Conservation (phyloP, 257 asterid species). For the Rauvolfia tetraphylla region DNA sequence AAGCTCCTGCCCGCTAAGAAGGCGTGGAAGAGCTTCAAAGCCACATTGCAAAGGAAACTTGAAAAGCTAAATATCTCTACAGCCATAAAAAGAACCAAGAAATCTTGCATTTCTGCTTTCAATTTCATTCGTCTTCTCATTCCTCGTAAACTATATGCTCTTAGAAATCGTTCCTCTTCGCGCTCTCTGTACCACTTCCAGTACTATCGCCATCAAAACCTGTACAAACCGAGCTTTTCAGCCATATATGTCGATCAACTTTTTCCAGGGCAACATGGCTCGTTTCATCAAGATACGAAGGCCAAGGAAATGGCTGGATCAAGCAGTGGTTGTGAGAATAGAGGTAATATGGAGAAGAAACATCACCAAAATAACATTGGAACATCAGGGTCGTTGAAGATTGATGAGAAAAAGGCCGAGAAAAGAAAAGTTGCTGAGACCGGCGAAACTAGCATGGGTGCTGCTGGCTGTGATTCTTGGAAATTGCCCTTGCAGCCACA, state of each 20-base stretch:
- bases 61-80: conserved; percentile 22
- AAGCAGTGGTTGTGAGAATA: not conserved
- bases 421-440: not conserved
- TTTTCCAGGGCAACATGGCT: conserved; percentile 19
- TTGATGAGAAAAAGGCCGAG: not conserved
- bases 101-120: conserved; percentile 11
- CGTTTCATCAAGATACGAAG: not conserved
- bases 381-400: not conserved
- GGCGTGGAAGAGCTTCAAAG: conserved; percentile 34
- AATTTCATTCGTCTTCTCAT: conserved; percentile 16
- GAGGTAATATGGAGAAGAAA: not conserved
- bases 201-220: conserved; percentile 12
- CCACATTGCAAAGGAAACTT: conserved; percentile 27
- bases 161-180: conserved; percentile 11
- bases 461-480: conserved; percentile 23
- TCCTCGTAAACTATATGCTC: conserved; percentile 16
- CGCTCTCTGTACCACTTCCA: conserved; percentile 6
- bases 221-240: conserved; percentile 8
- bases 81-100: conserved; percentile 25
- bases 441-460: conserved; percentile 17
- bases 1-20: conserved; percentile 37
- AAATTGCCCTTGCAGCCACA: conserved; percentile 28
- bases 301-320: conserved; percentile 23
- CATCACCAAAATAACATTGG: not conserved
- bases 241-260: conserved; percentile 35